Base-by-base conservation (phyloP, 352 stramenopile species). In the Globisporangium alternatum region DNA sequence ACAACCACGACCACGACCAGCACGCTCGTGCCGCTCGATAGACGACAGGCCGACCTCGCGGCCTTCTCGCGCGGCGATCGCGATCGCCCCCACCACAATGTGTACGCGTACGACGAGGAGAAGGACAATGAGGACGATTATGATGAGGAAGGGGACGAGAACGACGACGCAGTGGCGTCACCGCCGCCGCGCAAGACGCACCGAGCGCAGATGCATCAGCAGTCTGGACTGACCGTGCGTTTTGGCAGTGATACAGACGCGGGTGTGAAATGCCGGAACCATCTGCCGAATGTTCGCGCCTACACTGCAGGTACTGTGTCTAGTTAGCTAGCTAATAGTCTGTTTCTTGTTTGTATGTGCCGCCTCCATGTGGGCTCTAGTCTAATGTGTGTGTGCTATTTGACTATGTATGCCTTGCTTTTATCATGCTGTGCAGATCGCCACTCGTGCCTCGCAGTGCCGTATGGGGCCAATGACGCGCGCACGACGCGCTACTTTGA, bases 401-500 rank as follows among this genome's bases (percentile, higher is more conserved):
- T 57, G 19, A 19, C n/a, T 22, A 17, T 48, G 33, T 60, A 19
- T 49, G 41, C 13, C 37, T 47, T 17, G 12, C 22, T 60, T 21
- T 44, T 21, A 22, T 35, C 37, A 35, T 12, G 17, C 6, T 54
- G 25, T 13, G 15, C 28, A 56, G 72, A 78, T 25, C 68, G 60
- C 37, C 69, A 74, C 58, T 79, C 81, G 49, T 86, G 76, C 53
- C 65, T 91, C 35, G 78, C 81, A 10, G 78, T 74, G 21, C 81
- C 81, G 6, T 91, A 91, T 67, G 69, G 65, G 9, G 65, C 80
- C 9, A 67, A 57, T n/a, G 80, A 89, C 48, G 65, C 71, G 21
- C 69, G 77, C 35, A 83, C 81, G 5, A 66, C 64, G 48, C 81
- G 67, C 0, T 91, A 89, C 64, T 91, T 89, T 52, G 71, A 86